phyloP scores from a whole-genome alignment of 305 asterid species.

The Salvia sclarea region DNA sequence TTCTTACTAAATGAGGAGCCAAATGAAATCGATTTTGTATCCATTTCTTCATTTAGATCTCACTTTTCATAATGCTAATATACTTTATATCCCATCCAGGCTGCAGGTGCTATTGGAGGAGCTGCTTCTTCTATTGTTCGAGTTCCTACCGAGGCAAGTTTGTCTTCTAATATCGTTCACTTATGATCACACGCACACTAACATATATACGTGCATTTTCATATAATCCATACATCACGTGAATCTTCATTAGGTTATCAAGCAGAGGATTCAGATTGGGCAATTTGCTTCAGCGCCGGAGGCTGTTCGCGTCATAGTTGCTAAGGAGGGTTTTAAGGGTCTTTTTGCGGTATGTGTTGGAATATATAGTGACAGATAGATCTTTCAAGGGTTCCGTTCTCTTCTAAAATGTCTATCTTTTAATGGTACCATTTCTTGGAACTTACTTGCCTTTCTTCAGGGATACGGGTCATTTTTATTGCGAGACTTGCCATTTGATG shows the following conservation, averaged over 20 bases:
- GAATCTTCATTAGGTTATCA: slow-evolving; percentile 51
- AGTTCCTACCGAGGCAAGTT: slow-evolving; percentile 70
- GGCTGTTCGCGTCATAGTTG: slow-evolving; percentile 64
- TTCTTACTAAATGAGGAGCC: not conserved
- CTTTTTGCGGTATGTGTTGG: slow-evolving; percentile 63
- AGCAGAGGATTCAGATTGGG: slow-evolving; percentile 75
- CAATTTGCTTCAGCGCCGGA: slow-evolving; percentile 79
- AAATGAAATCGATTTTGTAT: not conserved
- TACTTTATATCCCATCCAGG: slow-evolving; percentile 39
- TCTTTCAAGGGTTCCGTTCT: not conserved
- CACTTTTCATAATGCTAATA: no score
- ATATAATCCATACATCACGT: no score
- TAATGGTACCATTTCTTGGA: no score
- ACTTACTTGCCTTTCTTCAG: slow-evolving; percentile 27
- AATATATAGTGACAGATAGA: not conserved
- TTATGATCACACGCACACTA: not conserved
- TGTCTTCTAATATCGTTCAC: slow-evolving; percentile 5
- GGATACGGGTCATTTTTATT: slow-evolving; percentile 68
- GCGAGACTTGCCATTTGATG: slow-evolving; percentile 78
- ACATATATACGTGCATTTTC: not conserved
- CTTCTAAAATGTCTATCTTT: not conserved
- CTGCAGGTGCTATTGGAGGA: slow-evolving; percentile 77
- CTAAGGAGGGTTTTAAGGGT: slow-evolving; percentile 79
- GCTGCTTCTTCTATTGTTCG: slow-evolving; percentile 72
- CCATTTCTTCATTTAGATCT: no score